Evolutionary conservation across 108 stramenopile species (phyloP), one percentile per base, ranked within the genome.

Genomic region (Conticribra guillardii): DNA sequence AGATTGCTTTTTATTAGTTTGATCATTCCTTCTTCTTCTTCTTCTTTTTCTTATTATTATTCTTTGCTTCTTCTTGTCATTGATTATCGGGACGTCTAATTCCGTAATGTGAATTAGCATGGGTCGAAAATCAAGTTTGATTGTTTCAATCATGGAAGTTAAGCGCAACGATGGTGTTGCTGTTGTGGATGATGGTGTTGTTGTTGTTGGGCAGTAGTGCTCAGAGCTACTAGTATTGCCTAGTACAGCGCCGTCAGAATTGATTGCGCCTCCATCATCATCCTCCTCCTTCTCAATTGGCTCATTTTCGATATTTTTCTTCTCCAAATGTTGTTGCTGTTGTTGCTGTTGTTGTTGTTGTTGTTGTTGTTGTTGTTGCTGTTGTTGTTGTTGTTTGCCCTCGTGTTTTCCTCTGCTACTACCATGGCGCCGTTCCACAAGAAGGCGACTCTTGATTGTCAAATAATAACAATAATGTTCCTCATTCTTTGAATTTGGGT

Each of bases 81-180:
- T n/a, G n/a, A n/a, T n/a, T n/a, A n/a, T n/a, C n/a, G n/a, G n/a
- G n/a, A n/a, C n/a, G n/a, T n/a, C n/a, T 27, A 79, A 30, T 3
- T 79, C 64, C 14, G 77, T 44, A 9, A 64, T n/a, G 61, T 80
- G 71, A 41, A 80, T 60, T 26, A 51, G 49, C 24, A 65, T 60
- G 22, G 79, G 79, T 9, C 67, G 33, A 45, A 73, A 80, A 29
- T 55, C 51, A 34, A 80, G 28, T 16, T 51, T 2, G 37, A 80
- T 73, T 17, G 4, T 34, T 15, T 76, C 74, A 0, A 53, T 16
- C n/a, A n/a, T 54, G 18, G 66, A 17, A 1, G 23, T 68, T 9
- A 22, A 4, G n/a, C 26, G 52, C 11, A 11, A 41, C 11, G 5
- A 11, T 41, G 37, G 11, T 41, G 5, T 11, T 5, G 37, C 37